phyloP scores from a whole-genome alignment of 2,329 filamentous ascomycete species.

The Beauveria sp. region DNA sequence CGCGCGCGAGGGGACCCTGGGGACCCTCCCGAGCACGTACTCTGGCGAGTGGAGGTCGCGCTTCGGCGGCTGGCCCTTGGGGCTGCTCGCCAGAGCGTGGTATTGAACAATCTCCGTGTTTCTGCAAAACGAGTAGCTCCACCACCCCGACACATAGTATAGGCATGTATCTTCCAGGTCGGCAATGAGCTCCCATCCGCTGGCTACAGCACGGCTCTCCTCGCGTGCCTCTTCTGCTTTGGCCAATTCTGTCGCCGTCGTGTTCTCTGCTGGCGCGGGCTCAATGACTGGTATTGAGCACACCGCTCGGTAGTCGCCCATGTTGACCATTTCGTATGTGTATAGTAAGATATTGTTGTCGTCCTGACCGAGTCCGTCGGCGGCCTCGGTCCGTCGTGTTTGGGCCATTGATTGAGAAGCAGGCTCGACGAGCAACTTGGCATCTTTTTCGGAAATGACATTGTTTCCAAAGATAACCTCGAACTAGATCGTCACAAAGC shows the following conservation, averaged over 20 bases:
- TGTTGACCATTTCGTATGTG: conserved; percentile 67
- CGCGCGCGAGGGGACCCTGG: conserved; percentile 23
- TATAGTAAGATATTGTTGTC: conserved; percentile 24
- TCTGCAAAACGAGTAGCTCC: conserved; percentile 94
- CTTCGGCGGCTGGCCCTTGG: conserved; percentile 64
- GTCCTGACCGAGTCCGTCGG: conserved; percentile 17
- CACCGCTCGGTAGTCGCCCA: conserved; percentile 66
- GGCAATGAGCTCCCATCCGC: conserved; percentile 72
- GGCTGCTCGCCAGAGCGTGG: conserved; percentile 64
- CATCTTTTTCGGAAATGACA: conserved; percentile 64
- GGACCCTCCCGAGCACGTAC: conserved; percentile 63
- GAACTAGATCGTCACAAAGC: conserved; percentile 46
- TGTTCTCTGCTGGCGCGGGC: conserved; percentile 47
- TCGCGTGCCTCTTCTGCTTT: conserved; percentile 74
- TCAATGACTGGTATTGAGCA: conserved; percentile 73
- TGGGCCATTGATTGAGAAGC: conserved; percentile 33
- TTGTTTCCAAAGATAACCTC: conserved; percentile 69
- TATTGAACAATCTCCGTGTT: conserved; percentile 83
- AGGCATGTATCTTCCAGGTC: conserved; percentile 77
- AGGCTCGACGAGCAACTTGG: conserved; percentile 46
- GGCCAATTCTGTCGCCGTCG: conserved; percentile 58
- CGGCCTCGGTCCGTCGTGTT: conserved; percentile 29
- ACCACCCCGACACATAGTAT: conserved; percentile 80
- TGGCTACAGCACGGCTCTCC: conserved; percentile 64
- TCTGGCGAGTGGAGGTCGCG: conserved; percentile 70